These are phyloP conservation scores for Pleurotus eryngii DNA, from an alignment of 768 basidiomycete species.

Conservation along the genomic window DNA sequence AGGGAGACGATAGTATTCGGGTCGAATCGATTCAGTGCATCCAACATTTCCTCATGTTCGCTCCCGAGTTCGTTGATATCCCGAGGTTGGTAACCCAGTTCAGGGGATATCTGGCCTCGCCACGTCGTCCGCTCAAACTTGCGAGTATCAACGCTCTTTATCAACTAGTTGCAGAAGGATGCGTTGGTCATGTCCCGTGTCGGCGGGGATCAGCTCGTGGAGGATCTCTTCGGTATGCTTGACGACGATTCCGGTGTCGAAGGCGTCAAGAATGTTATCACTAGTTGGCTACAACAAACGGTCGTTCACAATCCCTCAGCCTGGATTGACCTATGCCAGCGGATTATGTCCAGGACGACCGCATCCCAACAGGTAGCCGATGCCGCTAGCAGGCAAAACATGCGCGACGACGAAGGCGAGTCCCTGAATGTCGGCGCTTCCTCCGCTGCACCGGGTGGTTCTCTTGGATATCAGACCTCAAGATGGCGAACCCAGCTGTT, in stretches of 20 bases:
- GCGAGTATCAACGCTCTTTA: conserved; percentile 96
- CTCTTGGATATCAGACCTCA: conserved; percentile 53
- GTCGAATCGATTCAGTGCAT: conserved; percentile 96
- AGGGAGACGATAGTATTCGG: conserved; percentile 82
- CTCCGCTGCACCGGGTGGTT: conserved; percentile 34
- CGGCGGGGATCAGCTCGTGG: conserved; percentile 91
- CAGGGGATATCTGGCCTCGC: conserved; percentile 74
- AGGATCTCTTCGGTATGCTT: conserved; percentile 91
- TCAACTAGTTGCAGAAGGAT: conserved; percentile 96
- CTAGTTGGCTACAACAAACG: conserved; percentile 93
- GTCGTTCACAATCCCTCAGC: conserved; percentile 90
- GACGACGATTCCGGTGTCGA: conserved; percentile 94
- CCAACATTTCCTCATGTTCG: conserved; percentile 97
- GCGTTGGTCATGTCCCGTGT: conserved; percentile 87
- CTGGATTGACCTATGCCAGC: conserved; percentile 97
- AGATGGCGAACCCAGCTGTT: conserved; percentile 97
- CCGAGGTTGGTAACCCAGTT: conserved; percentile 79
- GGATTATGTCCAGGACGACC: conserved; percentile 94
- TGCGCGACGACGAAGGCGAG: conserved; percentile 90
- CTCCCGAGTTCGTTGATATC: conserved; percentile 78
- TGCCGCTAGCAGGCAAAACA: conserved; percentile 45
- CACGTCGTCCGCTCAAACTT: conserved; percentile 81
- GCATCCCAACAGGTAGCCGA: conserved; percentile 75
- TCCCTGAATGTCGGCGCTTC: conserved; percentile 69
- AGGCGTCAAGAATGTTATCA: conserved; percentile 90